Evolutionary conservation across 441 rosid species (phyloP).

Genomic region (Pelargonium cotyledonis): DNA sequence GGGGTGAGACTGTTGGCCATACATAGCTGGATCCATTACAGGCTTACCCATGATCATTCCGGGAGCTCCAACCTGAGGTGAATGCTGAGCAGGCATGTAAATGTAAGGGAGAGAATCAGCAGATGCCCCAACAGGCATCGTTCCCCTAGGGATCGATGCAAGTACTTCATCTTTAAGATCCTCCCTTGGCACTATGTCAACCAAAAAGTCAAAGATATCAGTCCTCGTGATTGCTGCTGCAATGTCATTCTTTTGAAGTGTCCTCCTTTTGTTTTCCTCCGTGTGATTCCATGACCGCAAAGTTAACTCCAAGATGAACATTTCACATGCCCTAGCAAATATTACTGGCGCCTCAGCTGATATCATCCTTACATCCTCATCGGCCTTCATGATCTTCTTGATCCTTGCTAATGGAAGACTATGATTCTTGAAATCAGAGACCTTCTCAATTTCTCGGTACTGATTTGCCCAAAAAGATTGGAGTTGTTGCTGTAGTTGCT

Average conservation of each 20-base stretch:
- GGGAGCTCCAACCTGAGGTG: constrained; percentile 54
- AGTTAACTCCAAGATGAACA: constrained; percentile 78
- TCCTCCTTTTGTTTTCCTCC: constrained; percentile 78
- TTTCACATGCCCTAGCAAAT: constrained; percentile 84
- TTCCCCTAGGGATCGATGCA: constrained; percentile 64
- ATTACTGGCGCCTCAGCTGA: constrained; percentile 85
- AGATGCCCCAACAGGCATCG: constrained; percentile 56
- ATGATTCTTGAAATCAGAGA: constrained; percentile 71
- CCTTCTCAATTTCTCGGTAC: constrained; percentile 60
- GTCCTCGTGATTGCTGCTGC: constrained; percentile 82
- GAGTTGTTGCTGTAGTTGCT: constrained; percentile 69
- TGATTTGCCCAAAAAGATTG: constrained; percentile 74
- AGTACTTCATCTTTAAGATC: constrained; percentile 70
- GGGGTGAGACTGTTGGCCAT: constrained; percentile 50
- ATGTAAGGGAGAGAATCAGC: constrained; percentile 62
- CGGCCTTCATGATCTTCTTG: constrained; percentile 93
- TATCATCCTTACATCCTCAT: constrained; percentile 86
- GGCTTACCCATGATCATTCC: constrained; percentile 89
- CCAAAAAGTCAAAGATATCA: constrained; percentile 75
- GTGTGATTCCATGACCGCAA: constrained; percentile 84
- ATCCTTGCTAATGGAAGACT: constrained; percentile 82
- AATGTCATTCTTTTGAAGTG: constrained; percentile 78
- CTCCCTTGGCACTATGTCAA: constrained; percentile 76
- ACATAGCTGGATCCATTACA: constrained; percentile 52
- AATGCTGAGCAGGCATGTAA: constrained; percentile 66